Evolutionary conservation across 371 early-diverging fungal genomes (phyloP), one percentile per base, ranked within the genome.

Genomic region (Mucor piriformis): DNA sequence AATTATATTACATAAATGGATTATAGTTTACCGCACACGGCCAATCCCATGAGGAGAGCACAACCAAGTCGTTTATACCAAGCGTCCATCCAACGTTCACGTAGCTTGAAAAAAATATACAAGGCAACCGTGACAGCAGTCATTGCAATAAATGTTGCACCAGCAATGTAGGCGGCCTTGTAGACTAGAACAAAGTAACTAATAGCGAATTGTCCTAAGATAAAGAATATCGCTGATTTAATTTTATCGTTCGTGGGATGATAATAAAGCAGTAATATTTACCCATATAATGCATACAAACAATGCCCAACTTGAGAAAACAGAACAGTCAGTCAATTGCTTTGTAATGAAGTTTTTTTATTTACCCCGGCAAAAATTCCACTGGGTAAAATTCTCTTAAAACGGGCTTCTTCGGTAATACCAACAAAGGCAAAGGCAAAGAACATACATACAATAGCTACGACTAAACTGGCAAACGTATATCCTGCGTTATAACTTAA

Each of bases 61-160:
- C 74, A 77, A 11, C 70, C 72, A 6, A 77, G 59, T n/a, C 81
- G 64, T 42, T 75, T 80, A 55, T 77, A 80, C 81, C 81, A 80
- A 54, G 65, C 65, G 29, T 72, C 70, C 43, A 54, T 61, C 81
- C 81, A 77, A 38, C 73, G 64, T 23, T 76, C 77, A n/a, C 81
- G 69, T 44, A 80, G 49, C 42, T 77, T 77, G 49, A 80, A 80
- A 49, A 80, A 80, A 11, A 80, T 75, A 21, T 49, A 72, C 7
- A 80, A 46, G 0, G 81, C 81, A 6, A 44, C 64, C 21, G 70
- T 72, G 6, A 70, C 70, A 15, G 77, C 75, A 23, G 54, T 54
- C 48, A 73, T 69, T 21, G 77, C 77, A 50, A 80, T 77, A 5
- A 73, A 25, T 15, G 66, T 50, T 3, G 81, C 77, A 16, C 72